Evolutionary conservation across 495 filamentous ascomycete species (phyloP).

Genomic region (Letharia columbiana): DNA sequence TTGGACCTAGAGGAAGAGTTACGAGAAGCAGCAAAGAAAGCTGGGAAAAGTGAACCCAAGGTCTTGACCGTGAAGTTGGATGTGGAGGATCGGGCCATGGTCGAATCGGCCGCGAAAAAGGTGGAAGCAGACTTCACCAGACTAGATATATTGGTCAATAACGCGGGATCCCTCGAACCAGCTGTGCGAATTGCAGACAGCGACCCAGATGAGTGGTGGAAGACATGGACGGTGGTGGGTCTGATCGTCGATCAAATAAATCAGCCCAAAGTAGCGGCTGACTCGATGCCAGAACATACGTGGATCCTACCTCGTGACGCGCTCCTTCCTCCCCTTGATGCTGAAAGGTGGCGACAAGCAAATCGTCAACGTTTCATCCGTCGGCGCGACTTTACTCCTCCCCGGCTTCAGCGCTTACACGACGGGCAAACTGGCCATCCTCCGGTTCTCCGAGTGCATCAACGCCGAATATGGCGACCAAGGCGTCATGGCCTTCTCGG

Average conservation of each 20-base stretch:
- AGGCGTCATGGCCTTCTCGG: constrained; percentile 29
- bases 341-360: constrained; percentile 33
- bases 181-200: constrained; percentile 34
- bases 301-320: constrained; percentile 38
- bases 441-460: constrained; percentile 41
- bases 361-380: constrained; percentile 39
- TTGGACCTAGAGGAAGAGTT: constrained; percentile 31
- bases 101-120: neutral
- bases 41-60: constrained; percentile 28
- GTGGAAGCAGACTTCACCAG: neutral
- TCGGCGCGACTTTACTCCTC: constrained; percentile 27
- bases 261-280: neutral
- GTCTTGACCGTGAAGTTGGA: constrained; percentile 37
- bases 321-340: constrained; percentile 34
- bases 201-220: constrained; percentile 41
- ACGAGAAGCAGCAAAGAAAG: constrained; percentile 32
- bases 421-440: constrained; percentile 31
- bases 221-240: neutral
- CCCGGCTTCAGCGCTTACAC: constrained; percentile 22
- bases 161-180: constrained; percentile 38
- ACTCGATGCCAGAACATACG: constrained; percentile 37
- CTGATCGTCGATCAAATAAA: neutral
- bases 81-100: constrained; percentile 26
- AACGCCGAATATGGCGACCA: constrained; percentile 34
- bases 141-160: constrained; percentile 49